Percentiles rank a stretch among this genome's conserved stretches.
Evolutionary conservation across 2,329 filamentous ascomycete genomes (phyloP).

Genomic region (Knufia petricola): DNA sequence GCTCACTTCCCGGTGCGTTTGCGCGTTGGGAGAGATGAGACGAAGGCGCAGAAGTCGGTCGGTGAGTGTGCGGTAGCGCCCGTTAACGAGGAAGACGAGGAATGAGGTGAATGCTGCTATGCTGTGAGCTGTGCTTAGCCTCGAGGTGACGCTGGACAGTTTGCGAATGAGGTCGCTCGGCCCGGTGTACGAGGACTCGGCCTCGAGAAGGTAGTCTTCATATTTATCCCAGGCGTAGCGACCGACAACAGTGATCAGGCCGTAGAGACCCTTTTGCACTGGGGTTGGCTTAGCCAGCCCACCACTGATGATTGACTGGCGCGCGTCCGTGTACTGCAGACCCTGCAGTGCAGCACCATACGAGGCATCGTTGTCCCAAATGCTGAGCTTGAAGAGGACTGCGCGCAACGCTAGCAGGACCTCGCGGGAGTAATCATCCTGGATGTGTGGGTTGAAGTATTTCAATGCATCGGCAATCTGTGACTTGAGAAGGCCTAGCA

Average conservation of each 20-base stretch:
- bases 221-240: slow-evolving; percentile 85
- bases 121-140: slow-evolving; percentile 64
- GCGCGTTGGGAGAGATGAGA: slow-evolving; percentile 71
- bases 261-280: slow-evolving; percentile 77
- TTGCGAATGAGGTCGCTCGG: slow-evolving; percentile 39
- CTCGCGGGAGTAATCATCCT: slow-evolving; percentile 80
- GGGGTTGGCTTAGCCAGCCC: slow-evolving; percentile 60
- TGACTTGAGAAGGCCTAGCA: slow-evolving; percentile 71
- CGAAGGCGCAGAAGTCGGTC: slow-evolving; percentile 78
- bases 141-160: slow-evolving; percentile 60
- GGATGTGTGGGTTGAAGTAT: slow-evolving; percentile 66
- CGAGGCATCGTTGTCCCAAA: slow-evolving; percentile 94
- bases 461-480: slow-evolving; percentile 84
- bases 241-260: slow-evolving; percentile 74
- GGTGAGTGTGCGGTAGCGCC: slow-evolving; percentile 79
- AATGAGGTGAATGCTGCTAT: slow-evolving; percentile 76
- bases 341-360: slow-evolving; percentile 93
- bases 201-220: slow-evolving; percentile 73
- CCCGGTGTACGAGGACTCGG: slow-evolving; percentile 57
- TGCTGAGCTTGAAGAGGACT: slow-evolving; percentile 82
- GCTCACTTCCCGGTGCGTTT: slow-evolving; percentile 82
- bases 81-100: slow-evolving; percentile 80
- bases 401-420: slow-evolving; percentile 68
- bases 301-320: slow-evolving; percentile 42
- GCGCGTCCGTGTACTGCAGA: slow-evolving; percentile 77